Evolutionary conservation across 495 filamentous ascomycete species (phyloP).

Genomic region (Lentithecium fluviatile): DNA sequence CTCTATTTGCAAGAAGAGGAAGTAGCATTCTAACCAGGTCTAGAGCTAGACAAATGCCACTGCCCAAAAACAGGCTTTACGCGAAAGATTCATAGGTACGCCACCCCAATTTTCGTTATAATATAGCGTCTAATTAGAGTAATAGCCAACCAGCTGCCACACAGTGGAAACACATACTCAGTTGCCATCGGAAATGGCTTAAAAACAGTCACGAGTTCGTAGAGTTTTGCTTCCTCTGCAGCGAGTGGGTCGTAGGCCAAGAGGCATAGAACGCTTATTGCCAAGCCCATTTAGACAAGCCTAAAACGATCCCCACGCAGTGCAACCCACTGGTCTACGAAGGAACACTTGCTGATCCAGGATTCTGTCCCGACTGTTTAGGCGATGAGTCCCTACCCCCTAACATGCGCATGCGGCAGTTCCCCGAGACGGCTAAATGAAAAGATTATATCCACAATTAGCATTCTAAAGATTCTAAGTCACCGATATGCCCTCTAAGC

Average conservation of each 20-base stretch:
- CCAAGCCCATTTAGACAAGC: conserved; percentile 12
- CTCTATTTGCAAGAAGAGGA: conserved; percentile 8
- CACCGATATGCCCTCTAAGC: conserved; percentile 5
- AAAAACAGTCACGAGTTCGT: conserved; percentile 3
- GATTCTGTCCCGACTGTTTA: conserved; percentile 13
- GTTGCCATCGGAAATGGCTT: conserved; percentile 7
- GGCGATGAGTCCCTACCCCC: conserved; percentile 6
- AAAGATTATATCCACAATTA: conserved; percentile 17
- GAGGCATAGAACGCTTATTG: conserved; percentile 12
- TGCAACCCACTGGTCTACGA: conserved; percentile 6
- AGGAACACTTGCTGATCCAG: conserved; percentile 11
- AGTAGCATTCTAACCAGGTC: conserved; percentile 5
- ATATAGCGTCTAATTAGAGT: no score
- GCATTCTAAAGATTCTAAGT: conserved; percentile 17
- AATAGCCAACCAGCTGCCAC: not conserved
- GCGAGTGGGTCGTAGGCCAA: not conserved
- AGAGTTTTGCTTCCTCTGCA: conserved; percentile 9
- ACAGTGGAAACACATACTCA: conserved; percentile 4
- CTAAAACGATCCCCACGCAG: conserved; percentile 7
- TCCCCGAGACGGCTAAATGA: conserved; percentile 6
- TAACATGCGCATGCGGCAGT: conserved; percentile 7
- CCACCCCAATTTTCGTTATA: no score
- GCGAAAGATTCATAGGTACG: not conserved
- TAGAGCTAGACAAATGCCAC: conserved; percentile 5
- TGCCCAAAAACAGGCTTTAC: not conserved